Conservation (phyloP, 306 rosid genomes). For the Vicia villosa region DNA sequence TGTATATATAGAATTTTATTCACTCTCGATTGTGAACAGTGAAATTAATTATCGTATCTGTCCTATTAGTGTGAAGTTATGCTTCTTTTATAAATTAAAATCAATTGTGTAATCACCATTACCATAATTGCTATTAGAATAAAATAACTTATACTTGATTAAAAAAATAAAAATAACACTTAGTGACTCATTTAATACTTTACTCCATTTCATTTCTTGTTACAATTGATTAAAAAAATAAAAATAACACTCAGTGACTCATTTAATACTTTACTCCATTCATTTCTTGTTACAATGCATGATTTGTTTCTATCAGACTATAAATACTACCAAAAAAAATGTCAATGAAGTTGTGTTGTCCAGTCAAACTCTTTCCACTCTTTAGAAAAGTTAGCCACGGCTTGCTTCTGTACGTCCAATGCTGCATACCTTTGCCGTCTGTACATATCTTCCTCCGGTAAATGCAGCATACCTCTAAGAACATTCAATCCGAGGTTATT, state of each 20-base stretch:
- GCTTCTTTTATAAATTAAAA: too few relatives aligned
- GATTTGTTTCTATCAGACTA: background rate
- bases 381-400: constrained; percentile 57
- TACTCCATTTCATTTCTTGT: background rate
- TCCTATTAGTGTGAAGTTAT: too few relatives aligned
- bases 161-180: too few relatives aligned
- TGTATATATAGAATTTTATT: too few relatives aligned
- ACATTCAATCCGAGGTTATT: constrained; percentile 76
- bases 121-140: too few relatives aligned
- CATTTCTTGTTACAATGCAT: constrained; percentile 9
- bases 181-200: too few relatives aligned
- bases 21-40: too few relatives aligned
- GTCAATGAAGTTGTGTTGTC: constrained; percentile 44
- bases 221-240: background rate
- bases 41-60: too few relatives aligned
- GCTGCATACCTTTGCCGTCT: constrained; percentile 58
- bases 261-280: too few relatives aligned
- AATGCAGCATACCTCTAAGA: constrained; percentile 73
- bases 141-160: too few relatives aligned
- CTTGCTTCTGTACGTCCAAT: constrained; percentile 67
- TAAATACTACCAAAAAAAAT: background rate
- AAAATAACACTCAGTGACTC: too few relatives aligned
- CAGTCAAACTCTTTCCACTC: constrained; percentile 83
- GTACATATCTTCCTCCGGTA: constrained; percentile 84
- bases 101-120: too few relatives aligned